Base-by-base conservation (phyloP, 2,329 filamentous ascomycete genomes). In the Talaromyces sp. region DNA sequence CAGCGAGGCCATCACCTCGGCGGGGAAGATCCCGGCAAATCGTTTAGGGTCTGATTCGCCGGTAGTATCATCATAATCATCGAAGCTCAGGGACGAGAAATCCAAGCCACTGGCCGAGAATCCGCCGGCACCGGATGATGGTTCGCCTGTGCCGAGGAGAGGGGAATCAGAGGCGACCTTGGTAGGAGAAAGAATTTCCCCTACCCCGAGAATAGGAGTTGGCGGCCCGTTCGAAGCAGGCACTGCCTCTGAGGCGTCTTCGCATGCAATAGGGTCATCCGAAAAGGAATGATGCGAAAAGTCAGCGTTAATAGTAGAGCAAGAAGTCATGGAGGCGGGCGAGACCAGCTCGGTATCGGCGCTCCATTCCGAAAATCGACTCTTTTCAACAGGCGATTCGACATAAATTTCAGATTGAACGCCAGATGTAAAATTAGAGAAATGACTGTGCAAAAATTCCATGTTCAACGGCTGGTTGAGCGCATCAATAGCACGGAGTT, bases 341-440 rank as follows among this genome's bases (percentile, higher is more conserved):
- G 74, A 75, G 34, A 70, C 61, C 27, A 70, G 63, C 10, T 77
- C 75, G 8, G 71, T 73, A 58, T 76, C 75, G 10, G 73, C 75
- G 58, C 74, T 77, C 72, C 74, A 78, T 66, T 75, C 72, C 0
- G 76, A 78, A 56, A 78, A 78, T 6, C 69, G 75, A 58, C 76
- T 78, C 58, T 65, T 68, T 55, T 75, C 70, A 31, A 68, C 68
- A 5, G 68, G 66, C 2, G 72, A 76, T 36, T 69, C 66, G 28
- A 62, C 64, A 30, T 64, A 62, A 23, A 61, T 18, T 10, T 28
- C 30, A 16, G 75, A 75, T 14, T 70, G 71, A 31, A 69, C 71
- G 1, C 72, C 74, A 30, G 72, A 68, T 4, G 69, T 76, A 65
- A 76, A 73, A 57, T 74, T 74, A 2, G 78, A 80, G 61, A 79